phyloP scores from a whole-genome alignment of 2,329 filamentous ascomycete species.

The Trichoderma citrinoviride region DNA sequence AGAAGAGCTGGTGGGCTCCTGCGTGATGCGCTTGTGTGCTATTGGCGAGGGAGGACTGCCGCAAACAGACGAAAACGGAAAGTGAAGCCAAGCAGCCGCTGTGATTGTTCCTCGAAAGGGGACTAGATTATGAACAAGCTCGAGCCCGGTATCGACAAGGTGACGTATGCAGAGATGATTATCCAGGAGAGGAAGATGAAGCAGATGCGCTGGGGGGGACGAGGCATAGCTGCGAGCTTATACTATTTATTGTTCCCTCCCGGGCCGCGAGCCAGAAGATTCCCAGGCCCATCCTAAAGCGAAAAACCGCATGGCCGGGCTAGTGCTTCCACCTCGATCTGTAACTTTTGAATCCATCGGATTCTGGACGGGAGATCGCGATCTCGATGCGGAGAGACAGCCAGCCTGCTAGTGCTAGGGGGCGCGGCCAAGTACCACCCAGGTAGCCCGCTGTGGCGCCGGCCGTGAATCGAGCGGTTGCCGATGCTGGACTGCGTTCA shows the following conservation, averaged over 20 bases:
- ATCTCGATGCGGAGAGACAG: neutral
- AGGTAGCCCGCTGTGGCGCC: neutral
- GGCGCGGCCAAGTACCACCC: neutral
- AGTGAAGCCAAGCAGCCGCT: too few species aligned
- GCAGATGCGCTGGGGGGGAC: too few species aligned
- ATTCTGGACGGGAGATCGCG: slow-evolving; percentile 2
- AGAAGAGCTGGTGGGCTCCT: too few species aligned
- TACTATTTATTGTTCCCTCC: neutral
- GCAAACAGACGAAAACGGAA: too few species aligned
- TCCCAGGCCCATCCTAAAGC: neutral
- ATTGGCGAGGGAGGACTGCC: too few species aligned
- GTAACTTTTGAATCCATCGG: slow-evolving; percentile 2
- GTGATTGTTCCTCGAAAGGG: too few species aligned
- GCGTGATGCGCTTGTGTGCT: too few species aligned
- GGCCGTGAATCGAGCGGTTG: neutral
- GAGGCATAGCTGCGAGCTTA: neutral
- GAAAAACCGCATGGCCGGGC: neutral
- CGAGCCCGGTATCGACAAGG: too few species aligned
- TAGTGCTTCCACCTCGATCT: neutral
- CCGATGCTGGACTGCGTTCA: neutral
- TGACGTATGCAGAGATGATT: too few species aligned
- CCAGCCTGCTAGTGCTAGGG: neutral
- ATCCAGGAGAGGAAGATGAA: too few species aligned
- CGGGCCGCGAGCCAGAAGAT: neutral
- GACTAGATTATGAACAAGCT: too few species aligned